These are phyloP conservation scores for Thermothielavioides terrestris DNA, from an alignment of 495 filamentous ascomycete genomes.

Conservation along the genomic window DNA sequence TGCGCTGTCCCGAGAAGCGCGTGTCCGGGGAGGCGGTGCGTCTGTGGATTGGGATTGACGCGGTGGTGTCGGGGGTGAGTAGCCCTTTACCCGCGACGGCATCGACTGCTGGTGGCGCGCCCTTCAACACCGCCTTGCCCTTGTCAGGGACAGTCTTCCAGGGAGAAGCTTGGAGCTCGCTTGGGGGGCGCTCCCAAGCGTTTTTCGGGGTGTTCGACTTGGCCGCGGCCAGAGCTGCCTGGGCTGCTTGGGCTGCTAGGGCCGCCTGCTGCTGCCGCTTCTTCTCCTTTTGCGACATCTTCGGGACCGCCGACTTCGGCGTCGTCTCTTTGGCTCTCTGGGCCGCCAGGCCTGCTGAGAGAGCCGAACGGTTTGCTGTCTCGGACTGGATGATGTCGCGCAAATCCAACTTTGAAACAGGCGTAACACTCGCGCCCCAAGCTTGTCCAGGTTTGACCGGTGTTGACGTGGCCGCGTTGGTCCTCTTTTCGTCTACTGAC, in stretches of 20 bases:
- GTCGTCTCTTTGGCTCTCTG: slow-evolving; percentile 33
- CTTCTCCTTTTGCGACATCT: slow-evolving; percentile 80
- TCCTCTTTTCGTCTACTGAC: neutral
- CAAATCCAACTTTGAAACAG: slow-evolving; percentile 60
- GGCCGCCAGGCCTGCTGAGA: slow-evolving; percentile 63
- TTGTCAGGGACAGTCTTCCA: slow-evolving; percentile 61
- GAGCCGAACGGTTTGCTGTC: slow-evolving; percentile 53
- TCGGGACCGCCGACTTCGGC: slow-evolving; percentile 36
- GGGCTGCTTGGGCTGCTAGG: slow-evolving; percentile 24
- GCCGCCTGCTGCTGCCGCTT: slow-evolving; percentile 62
- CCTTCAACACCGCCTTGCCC: slow-evolving; percentile 22
- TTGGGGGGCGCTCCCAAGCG: slow-evolving; percentile 25
- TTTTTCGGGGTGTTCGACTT: slow-evolving; percentile 17
- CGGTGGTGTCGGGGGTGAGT: slow-evolving; percentile 24
- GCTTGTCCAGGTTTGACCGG: slow-evolving; percentile 32
- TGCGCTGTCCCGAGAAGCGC: slow-evolving; percentile 43
- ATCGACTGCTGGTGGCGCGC: slow-evolving; percentile 14
- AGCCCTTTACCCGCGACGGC: slow-evolving; percentile 38
- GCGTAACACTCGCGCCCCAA: slow-evolving; percentile 53
- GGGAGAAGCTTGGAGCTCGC: slow-evolving; percentile 45
- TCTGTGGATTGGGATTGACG: slow-evolving; percentile 27
- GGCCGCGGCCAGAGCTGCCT: slow-evolving; percentile 20
- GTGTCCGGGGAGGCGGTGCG: slow-evolving; percentile 49
- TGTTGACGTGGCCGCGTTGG: slow-evolving; percentile 1
- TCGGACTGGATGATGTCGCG: slow-evolving; percentile 80